A percentile compares a stretch with the other conserved stretches of the same genome.
These are phyloP conservation scores for Hydnum rufescens DNA, from an alignment of 768 basidiomycete species.

Conservation along the genomic window DNA sequence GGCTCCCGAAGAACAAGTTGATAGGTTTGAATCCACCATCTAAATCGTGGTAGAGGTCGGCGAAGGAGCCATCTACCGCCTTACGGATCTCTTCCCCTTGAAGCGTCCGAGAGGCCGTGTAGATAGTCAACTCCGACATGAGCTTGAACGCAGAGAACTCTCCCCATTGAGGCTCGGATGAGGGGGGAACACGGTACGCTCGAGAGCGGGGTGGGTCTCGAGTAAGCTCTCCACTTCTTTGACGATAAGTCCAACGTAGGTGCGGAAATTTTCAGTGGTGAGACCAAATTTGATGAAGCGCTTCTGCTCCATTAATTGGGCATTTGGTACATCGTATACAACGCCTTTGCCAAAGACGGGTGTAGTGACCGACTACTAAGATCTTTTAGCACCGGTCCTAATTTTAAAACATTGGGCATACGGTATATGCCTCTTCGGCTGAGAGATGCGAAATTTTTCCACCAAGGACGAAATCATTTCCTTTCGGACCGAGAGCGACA, in stretches of 20 bases:
- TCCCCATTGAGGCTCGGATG: slow-evolving; percentile 46
- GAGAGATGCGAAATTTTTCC: slow-evolving; percentile 83
- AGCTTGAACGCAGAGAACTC: slow-evolving; percentile 50
- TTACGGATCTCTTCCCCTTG: slow-evolving; percentile 82
- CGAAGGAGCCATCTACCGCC: slow-evolving; percentile 63
- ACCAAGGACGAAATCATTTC: slow-evolving; percentile 86
- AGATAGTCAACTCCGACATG: slow-evolving; percentile 77
- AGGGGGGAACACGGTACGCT: slow-evolving; percentile 39
- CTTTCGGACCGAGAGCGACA: slow-evolving; percentile 74
- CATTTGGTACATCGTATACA: slow-evolving; percentile 93
- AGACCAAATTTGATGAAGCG: slow-evolving; percentile 94
- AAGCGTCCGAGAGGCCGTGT: slow-evolving; percentile 83
- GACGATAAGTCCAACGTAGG: slow-evolving; percentile 65
- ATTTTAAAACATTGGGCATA: slow-evolving; percentile 17
- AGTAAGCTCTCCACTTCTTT: slow-evolving; percentile 59
- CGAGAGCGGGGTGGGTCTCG: slow-evolving; percentile 40
- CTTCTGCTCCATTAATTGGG: slow-evolving; percentile 97
- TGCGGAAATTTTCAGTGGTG: slow-evolving; percentile 73
- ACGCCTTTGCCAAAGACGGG: slow-evolving; percentile 96
- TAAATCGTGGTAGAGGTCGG: slow-evolving; percentile 65
- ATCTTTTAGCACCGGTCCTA: neutral
- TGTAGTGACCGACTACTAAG: slow-evolving; percentile 59
- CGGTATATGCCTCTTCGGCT: slow-evolving; percentile 94
- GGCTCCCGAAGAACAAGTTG: slow-evolving; percentile 86
- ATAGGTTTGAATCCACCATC: slow-evolving; percentile 93